Evolutionary conservation across 2,329 filamentous ascomycete species (phyloP).

Genomic region (Metarhizium sp.): DNA sequence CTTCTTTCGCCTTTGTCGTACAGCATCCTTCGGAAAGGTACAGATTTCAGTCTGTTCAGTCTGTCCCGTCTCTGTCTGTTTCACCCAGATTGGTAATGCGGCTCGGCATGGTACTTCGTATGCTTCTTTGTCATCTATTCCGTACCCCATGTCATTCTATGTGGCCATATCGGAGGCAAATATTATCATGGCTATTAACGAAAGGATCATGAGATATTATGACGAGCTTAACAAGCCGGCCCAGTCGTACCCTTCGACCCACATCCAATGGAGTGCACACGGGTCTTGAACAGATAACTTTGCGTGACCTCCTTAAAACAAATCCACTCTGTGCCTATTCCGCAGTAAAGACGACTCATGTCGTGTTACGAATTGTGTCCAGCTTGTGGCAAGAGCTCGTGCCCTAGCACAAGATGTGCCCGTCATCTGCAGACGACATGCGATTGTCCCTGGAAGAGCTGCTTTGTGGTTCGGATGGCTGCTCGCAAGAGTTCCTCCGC

Average conservation of each 20-base stretch:
- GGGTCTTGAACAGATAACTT: neutral
- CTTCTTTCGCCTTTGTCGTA: neutral
- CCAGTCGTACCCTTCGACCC: neutral
- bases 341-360: neutral
- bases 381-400: neutral
- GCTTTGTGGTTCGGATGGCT: neutral
- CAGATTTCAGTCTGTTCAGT: neutral
- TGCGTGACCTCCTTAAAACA: neutral
- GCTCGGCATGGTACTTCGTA: neutral
- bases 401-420: neutral
- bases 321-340: neutral
- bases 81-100: neutral
- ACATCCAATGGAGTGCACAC: neutral
- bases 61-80: neutral
- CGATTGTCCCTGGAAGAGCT: neutral
- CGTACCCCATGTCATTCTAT: neutral
- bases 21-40: neutral
- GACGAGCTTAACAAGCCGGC: neutral
- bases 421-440: neutral
- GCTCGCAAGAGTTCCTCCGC: neutral
- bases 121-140: neutral
- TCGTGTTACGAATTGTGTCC: neutral
- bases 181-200: neutral
- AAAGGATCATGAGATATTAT: neutral
- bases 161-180: neutral